Base-by-base conservation (phyloP, 1,284 basidiomycete species). In the Cryptococcus neoformans region DNA sequence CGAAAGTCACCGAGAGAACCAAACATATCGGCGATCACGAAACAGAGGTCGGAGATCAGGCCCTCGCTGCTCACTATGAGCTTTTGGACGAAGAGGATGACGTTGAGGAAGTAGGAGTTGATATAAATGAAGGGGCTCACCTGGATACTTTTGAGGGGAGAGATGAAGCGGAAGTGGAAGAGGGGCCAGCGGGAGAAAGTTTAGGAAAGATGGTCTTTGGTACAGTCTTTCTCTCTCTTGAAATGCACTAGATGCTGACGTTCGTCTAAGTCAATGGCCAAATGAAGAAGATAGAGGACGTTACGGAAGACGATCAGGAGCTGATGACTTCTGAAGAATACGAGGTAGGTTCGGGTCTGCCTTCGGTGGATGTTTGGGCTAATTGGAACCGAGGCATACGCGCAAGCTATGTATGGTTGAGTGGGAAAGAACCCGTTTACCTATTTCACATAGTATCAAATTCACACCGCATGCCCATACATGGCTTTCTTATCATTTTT, bases 311-410 rank as follows among this genome's bases (percentile, higher is more conserved):
- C 10, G 72, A 78, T 50, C 63, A 75, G 52, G 75, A 70, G n/a
- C 41, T 65, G 46, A 79, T 79, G 77, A 73, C 73, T n/a, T 63
- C 72, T 0, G 77, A 76, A n/a, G 77, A 79, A 59, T 76, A 78
- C 59, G 70, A 74, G 52, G 74, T 75, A 52, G 59, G 72, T 60
- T 14, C 11, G 36, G 8, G 0, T 28, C 14, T 44, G 39, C 4
- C 10, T 11, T 46, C 28, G 17, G 11, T 36, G n/a, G 8, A 11
- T 44, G n/a, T 6, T 42, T 34, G 34, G n/a, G 17, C 17, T 12
- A 12, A 14, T 52, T 16, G 38, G 34, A 16, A 16, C n/a, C 11
- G 21, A 61, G 59, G 59, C 59, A 11, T 61, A 58, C 42, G 59
- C 59, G 6, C 39, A 53, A 41, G 59, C 59, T 6, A 58, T 61